phyloP scores from a whole-genome alignment of 2,329 filamentous ascomycete genomes.

The Cladophialophora immunda region DNA sequence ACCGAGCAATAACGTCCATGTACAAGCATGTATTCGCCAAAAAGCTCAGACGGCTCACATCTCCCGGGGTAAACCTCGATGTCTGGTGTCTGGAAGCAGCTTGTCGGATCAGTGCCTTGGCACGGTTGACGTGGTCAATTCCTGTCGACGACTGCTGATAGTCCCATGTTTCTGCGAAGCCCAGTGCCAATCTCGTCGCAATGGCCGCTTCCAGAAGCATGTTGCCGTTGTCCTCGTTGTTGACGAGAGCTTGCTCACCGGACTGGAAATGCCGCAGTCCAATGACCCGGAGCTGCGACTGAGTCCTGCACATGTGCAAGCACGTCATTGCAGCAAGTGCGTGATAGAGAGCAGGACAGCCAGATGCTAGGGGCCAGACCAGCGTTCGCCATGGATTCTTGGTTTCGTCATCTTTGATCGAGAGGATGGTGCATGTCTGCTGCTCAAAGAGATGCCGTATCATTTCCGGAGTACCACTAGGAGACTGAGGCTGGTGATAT shows the following conservation, averaged over 20 bases:
- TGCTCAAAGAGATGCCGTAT: slow-evolving; percentile 27
- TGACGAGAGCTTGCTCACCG: slow-evolving; percentile 11
- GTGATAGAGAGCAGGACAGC: slow-evolving; percentile 25
- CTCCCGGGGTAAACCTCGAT: background rate
- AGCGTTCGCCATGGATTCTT: slow-evolving; percentile 28
- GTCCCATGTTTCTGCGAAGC: slow-evolving; percentile 29
- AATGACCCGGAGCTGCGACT: slow-evolving; percentile 18
- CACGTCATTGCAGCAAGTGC: slow-evolving; percentile 33
- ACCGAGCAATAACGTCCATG: slow-evolving; percentile 74
- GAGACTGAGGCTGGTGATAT: slow-evolving; percentile 8
- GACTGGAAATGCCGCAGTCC: slow-evolving; percentile 26
- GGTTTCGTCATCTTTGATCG: slow-evolving; percentile 32
- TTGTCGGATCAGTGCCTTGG: slow-evolving; percentile 20
- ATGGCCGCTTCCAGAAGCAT: slow-evolving; percentile 11
- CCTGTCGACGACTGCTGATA: slow-evolving; percentile 21
- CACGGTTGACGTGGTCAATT: slow-evolving; percentile 27
- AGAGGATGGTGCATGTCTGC: slow-evolving; percentile 24
- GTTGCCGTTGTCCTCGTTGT: slow-evolving; percentile 1
- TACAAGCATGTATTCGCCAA: slow-evolving; percentile 76
- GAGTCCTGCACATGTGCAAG: slow-evolving; percentile 20
- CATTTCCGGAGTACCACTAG: slow-evolving; percentile 10
- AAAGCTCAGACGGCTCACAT: slow-evolving; percentile 57
- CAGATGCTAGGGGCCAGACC: slow-evolving; percentile 29
- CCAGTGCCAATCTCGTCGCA: slow-evolving; percentile 26
- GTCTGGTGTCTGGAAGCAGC: slow-evolving; percentile 51